Percentiles rank a stretch among this genome's conserved stretches.
Evolutionary conservation across 83 land plant species (phyloP).

Genomic region (Isoetes engelmannii): DNA sequence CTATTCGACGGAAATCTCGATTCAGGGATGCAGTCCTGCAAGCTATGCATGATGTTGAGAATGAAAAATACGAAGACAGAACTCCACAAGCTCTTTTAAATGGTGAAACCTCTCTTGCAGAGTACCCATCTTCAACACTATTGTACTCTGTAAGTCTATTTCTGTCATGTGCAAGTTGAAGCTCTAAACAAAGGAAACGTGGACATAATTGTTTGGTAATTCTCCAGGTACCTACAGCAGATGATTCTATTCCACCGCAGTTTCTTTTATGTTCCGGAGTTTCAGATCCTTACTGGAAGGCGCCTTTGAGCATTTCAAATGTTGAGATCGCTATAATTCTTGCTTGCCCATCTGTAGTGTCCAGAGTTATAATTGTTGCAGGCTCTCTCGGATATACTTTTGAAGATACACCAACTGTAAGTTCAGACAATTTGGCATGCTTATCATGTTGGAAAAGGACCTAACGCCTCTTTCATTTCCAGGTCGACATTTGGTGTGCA

Average conservation of each 20-base stretch:
- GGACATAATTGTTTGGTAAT: background rate
- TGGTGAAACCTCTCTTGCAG: constrained; percentile 71
- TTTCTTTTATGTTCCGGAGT: constrained; percentile 59
- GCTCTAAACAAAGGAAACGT: background rate
- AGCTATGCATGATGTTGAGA: constrained; percentile 39
- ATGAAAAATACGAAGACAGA: background rate
- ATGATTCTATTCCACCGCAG: constrained; percentile 56
- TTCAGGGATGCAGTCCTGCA: constrained; percentile 46
- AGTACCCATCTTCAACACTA: constrained; percentile 71
- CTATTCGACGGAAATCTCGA: constrained; percentile 48
- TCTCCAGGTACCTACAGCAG: constrained; percentile 66
- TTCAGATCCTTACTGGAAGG: constrained; percentile 63
- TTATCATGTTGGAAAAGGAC: background rate
- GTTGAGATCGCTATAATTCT: constrained; percentile 72
- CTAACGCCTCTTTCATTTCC: background rate
- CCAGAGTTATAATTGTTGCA: constrained; percentile 62
- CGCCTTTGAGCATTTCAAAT: constrained; percentile 44
- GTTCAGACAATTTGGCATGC: constrained; percentile 16
- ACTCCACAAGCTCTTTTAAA: constrained; percentile 26
- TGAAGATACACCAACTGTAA: constrained; percentile 62
- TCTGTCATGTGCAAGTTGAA: background rate
- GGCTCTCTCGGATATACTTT: constrained; percentile 80
- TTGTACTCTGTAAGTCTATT: constrained; percentile 49
- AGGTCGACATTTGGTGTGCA: constrained; percentile 95
- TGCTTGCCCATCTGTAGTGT: constrained; percentile 56